Evolutionary conservation across 1,284 basidiomycete genomes (phyloP), one percentile per base, ranked within the genome.

Genomic region (Sporisorium sorghi): DNA sequence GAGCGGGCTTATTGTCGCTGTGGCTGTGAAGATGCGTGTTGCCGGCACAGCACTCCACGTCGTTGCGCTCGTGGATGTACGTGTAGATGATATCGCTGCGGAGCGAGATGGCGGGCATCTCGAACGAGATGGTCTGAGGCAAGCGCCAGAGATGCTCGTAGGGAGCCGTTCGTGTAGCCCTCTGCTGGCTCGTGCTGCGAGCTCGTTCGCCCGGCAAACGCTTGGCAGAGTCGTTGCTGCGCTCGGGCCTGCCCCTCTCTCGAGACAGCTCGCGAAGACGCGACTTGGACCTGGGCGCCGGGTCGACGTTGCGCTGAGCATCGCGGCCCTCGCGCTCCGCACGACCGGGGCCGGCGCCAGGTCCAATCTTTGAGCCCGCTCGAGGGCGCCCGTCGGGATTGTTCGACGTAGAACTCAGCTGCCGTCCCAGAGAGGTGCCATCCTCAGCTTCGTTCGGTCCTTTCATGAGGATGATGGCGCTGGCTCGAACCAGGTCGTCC

Each of bases 71-170:
- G 80, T 61, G 82, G 65, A 57, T 85, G 80, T 61, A 87, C 58
- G 52, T 84, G 78, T 30, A 86, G 85, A 76, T 86, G 84, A 77
- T 86, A 80, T 43, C 87, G 85, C 76, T 95, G 90, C 81, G 79
- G 39, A 73, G 60, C 44, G 56, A 65, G 46, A 69, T 60, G 30
- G 59, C 48, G 2, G 89, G 87, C 19, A 91, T 86, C 11, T 89
- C 87, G 83, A 97, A 93, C 0, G 89, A 87, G 10, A 92, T 82
- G 0, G 84, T 80, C 79, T 98, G 93, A 0, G 94, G 94, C 17
- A 92, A 81, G 5, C 86, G 86, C 96, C 96, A 99, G 5, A 96
- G 85, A 35, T 68, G 58, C 28, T 65, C 63, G 17, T 61, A 59
- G 3, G 61, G 12, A 10, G 59, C 42, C 7, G 62, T 33, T 17